These are phyloP conservation scores for Cladochytrium replicatum DNA, from an alignment of 192 early-diverging fungal species.

Conservation along the genomic window DNA sequence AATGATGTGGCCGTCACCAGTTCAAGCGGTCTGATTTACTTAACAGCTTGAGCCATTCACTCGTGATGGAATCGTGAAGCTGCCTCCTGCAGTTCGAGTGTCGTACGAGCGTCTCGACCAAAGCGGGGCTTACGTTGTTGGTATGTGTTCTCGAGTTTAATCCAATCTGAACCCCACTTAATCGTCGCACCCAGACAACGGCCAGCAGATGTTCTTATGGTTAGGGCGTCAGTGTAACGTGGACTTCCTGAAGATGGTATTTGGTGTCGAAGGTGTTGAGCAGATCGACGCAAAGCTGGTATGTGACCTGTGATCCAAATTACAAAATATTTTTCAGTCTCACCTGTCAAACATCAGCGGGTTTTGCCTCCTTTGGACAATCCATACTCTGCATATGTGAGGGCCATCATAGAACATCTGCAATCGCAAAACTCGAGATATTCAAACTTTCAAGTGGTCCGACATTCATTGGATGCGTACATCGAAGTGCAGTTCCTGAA, in stretches of 20 bases:
- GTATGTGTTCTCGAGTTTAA: slow-evolving; percentile 25
- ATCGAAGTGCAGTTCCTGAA: slow-evolving; percentile 69
- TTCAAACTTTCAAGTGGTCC: slow-evolving; percentile 60
- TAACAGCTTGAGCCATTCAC: slow-evolving; percentile 36
- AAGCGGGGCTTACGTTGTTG: slow-evolving; percentile 70
- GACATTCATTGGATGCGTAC: slow-evolving; percentile 71
- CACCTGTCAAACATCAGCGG: slow-evolving; percentile 27
- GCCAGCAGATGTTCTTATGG: slow-evolving; percentile 72
- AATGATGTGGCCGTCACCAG: no score
- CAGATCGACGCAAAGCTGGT: slow-evolving; percentile 61
- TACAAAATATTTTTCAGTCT: slow-evolving; percentile 12
- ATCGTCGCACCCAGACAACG: slow-evolving; percentile 50
- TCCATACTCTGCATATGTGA: slow-evolving; percentile 48
- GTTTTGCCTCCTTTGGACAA: slow-evolving; percentile 61
- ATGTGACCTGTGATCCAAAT: slow-evolving; percentile 7
- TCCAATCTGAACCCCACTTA: slow-evolving; percentile 2
- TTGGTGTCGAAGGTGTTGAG: slow-evolving; percentile 69
- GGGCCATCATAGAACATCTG: slow-evolving; percentile 52
- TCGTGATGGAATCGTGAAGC: slow-evolving; percentile 39
- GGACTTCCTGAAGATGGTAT: slow-evolving; percentile 59
- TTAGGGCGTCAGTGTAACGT: slow-evolving; percentile 61
- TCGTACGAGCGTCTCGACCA: slow-evolving; percentile 69
- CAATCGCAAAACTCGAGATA: slow-evolving; percentile 55
- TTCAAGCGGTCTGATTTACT: slow-evolving; percentile 19
- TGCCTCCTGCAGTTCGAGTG: slow-evolving; percentile 60